phyloP scores from a whole-genome alignment of 2,329 filamentous ascomycete genomes.

The Fusarium kyushuense region DNA sequence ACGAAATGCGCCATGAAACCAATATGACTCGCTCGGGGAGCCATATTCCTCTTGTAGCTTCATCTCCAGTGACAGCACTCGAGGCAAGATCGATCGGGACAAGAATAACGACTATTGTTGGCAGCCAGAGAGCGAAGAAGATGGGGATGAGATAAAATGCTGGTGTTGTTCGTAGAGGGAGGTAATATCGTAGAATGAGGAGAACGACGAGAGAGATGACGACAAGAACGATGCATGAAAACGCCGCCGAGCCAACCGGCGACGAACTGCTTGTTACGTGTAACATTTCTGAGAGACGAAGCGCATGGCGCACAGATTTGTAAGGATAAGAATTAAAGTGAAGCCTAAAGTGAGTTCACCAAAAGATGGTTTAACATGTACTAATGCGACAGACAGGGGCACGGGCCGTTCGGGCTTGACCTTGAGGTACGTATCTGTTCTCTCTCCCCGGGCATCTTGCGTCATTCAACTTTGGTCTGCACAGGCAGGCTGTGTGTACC shows the following conservation, averaged over 20 bases:
- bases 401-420: slow-evolving; percentile 39
- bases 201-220: slow-evolving; percentile 81
- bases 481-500: neutral
- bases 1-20: slow-evolving; percentile 93
- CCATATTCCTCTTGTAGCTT: slow-evolving; percentile 84
- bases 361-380: slow-evolving; percentile 11
- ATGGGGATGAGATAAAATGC: slow-evolving; percentile 91
- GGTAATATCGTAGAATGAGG: slow-evolving; percentile 87
- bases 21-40: slow-evolving; percentile 81
- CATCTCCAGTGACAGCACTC: slow-evolving; percentile 78
- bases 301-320: slow-evolving; percentile 48
- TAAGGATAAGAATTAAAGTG: slow-evolving; percentile 39
- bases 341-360: slow-evolving; percentile 21
- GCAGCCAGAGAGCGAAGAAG: slow-evolving; percentile 94
- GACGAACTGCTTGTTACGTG: slow-evolving; percentile 66
- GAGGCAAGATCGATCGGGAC: slow-evolving; percentile 97
- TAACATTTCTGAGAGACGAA: slow-evolving; percentile 59
- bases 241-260: slow-evolving; percentile 82
- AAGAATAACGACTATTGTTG: slow-evolving; percentile 88
- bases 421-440: slow-evolving; percentile 21
- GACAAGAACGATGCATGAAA: slow-evolving; percentile 78
- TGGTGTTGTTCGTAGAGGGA: slow-evolving; percentile 90
- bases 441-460: slow-evolving; percentile 30
- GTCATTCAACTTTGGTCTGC: slow-evolving; percentile 34
- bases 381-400: slow-evolving; percentile 29